Evolutionary conservation across 1,139 yeast genomes (phyloP).

Genomic region (Hansenula lynferdii): DNA sequence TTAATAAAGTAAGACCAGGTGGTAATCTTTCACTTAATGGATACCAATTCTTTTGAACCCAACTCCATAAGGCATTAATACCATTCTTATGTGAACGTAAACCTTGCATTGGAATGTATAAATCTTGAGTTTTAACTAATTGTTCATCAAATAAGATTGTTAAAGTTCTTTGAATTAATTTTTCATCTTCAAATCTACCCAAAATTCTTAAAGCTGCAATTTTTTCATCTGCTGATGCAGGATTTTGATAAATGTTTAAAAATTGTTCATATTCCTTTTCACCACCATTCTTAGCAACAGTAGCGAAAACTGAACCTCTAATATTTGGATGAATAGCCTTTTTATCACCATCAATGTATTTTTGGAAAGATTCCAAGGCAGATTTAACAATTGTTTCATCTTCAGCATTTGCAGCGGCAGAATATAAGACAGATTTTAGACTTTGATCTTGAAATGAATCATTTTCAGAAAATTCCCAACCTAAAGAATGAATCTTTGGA

Average conservation of each 20-base stretch:
- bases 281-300: conserved; percentile 67
- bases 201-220: conserved; percentile 68
- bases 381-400: conserved; percentile 50
- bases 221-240: conserved; percentile 70
- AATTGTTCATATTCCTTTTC: conserved; percentile 59
- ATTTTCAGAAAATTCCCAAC: conserved; percentile 59
- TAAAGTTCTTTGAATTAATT: conserved; percentile 56
- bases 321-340: conserved; percentile 81
- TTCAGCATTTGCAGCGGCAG: conserved; percentile 59
- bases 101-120: conserved; percentile 73
- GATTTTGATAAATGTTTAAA: conserved; percentile 57
- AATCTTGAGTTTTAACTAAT: conserved; percentile 75
- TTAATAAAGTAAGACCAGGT: conserved; percentile 76
- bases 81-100: conserved; percentile 61
- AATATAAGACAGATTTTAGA: conserved; percentile 69
- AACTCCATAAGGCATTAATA: conserved; percentile 60
- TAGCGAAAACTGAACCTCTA: conserved; percentile 62
- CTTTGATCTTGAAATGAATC: conserved; percentile 74
- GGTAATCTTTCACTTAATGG: conserved; percentile 61
- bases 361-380: conserved; percentile 53
- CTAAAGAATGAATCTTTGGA: conserved; percentile 53
- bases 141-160: conserved; percentile 55
- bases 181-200: conserved; percentile 62
- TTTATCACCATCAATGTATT: conserved; percentile 59
- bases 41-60: conserved; percentile 78